Evolutionary conservation across 139 green algal species (phyloP).

Genomic region (Zygnema cylindricum): DNA sequence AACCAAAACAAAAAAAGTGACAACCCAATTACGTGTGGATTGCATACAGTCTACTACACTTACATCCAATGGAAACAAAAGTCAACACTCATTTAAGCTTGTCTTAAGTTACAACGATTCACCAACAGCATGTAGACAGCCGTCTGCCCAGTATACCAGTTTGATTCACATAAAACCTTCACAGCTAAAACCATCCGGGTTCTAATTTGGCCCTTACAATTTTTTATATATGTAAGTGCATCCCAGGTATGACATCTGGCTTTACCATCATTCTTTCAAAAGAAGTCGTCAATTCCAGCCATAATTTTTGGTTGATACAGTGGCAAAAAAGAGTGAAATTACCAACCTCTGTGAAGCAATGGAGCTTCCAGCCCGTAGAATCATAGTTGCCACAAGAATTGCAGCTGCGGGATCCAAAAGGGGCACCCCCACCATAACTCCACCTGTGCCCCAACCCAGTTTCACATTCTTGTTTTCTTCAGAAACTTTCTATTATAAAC

Average conservation of each 20-base stretch:
- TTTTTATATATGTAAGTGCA: constrained; percentile 29
- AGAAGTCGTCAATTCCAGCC: constrained; percentile 21
- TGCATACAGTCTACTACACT: too few species aligned
- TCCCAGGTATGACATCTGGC: neutral
- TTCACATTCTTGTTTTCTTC: too few species aligned
- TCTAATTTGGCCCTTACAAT: too few species aligned
- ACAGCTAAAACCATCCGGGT: too few species aligned
- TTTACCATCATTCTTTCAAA: neutral
- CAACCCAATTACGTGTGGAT: too few species aligned
- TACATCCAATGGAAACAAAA: too few species aligned
- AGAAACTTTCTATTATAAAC: too few species aligned
- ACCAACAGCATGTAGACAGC: too few species aligned
- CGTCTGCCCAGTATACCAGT: neutral
- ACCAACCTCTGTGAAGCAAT: constrained; percentile 44
- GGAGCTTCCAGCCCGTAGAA: constrained; percentile 36
- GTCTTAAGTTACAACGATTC: too few species aligned
- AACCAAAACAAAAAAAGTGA: too few species aligned
- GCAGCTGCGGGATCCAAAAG: constrained; percentile 53
- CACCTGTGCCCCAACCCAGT: constrained; percentile 41
- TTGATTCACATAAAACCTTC: neutral
- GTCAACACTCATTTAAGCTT: too few species aligned
- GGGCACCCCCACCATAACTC: constrained; percentile 44
- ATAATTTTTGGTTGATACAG: too few species aligned
- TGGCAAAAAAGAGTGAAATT: neutral
- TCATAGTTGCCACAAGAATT: constrained; percentile 54